These are phyloP conservation scores for Steccherinum ochraceum DNA, from an alignment of 768 basidiomycete species.

Conservation along the genomic window DNA sequence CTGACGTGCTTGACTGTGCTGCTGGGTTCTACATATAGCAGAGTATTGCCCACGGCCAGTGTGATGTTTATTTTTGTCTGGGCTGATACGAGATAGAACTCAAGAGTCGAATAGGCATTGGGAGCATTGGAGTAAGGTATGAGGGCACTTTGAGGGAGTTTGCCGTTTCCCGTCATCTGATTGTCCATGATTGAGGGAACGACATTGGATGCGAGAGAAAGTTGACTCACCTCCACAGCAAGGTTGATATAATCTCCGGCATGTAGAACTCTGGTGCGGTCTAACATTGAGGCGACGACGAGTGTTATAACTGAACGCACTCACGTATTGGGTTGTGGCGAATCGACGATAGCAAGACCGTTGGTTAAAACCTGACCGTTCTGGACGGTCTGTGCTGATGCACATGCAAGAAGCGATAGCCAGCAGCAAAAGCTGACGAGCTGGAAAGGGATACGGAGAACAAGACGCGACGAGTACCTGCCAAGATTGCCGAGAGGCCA, in stretches of 20 bases:
- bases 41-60: slow-evolving; percentile 28
- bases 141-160: slow-evolving; percentile 24
- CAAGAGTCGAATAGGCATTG: slow-evolving; percentile 28
- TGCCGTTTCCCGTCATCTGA: slow-evolving; percentile 35
- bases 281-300: no score
- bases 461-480: slow-evolving; percentile 1
- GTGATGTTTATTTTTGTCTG: slow-evolving; percentile 32
- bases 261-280: slow-evolving; percentile 16
- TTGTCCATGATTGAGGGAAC: neutral
- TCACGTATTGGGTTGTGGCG: slow-evolving; percentile 8
- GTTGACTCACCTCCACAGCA: slow-evolving; percentile 24
- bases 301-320: neutral
- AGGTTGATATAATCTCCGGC: slow-evolving; percentile 21
- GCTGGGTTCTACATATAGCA: slow-evolving; percentile 33
- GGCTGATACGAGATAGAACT: slow-evolving; percentile 39
- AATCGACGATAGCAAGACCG: slow-evolving; percentile 23
- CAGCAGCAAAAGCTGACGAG: neutral
- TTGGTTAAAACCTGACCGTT: slow-evolving; percentile 20
- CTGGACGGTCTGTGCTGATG: slow-evolving; percentile 11
- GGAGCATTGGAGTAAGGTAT: slow-evolving; percentile 22
- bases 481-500: no score
- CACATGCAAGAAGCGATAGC: neutral
- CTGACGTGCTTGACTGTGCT: slow-evolving; percentile 32
- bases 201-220: neutral
- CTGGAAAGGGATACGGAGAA: neutral